Conservation (phyloP, 805 yeast species). For the Lipomyces yamadae region DNA sequence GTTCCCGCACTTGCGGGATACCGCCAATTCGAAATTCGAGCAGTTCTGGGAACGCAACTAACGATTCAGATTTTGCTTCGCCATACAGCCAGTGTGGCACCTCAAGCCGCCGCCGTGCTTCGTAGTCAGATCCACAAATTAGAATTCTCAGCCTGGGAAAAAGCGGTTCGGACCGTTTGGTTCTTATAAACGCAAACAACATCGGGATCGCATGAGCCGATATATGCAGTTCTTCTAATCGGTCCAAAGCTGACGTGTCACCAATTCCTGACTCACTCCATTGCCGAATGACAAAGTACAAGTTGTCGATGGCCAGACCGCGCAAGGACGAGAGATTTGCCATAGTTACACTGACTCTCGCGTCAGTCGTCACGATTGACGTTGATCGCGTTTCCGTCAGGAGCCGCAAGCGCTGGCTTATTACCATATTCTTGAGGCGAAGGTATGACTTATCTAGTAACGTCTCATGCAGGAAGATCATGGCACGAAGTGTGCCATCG, state of each 20-base stretch:
- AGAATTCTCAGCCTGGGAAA: constrained; percentile 25
- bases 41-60: constrained; percentile 29
- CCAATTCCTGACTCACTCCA: constrained; percentile 26
- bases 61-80: constrained; percentile 5
- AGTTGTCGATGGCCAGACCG: constrained; percentile 26
- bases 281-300: constrained; percentile 27
- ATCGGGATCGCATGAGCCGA: constrained; percentile 29
- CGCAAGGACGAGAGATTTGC: constrained; percentile 17
- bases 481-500: constrained; percentile 25
- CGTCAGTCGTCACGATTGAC: not conserved
- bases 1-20: constrained; percentile 1
- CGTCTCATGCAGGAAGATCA: constrained; percentile 30
- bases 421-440: constrained; percentile 15
- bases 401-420: constrained; percentile 3
- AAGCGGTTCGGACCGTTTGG: constrained; percentile 16
- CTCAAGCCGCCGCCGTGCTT: constrained; percentile 23
- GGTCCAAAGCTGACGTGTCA: constrained; percentile 15
- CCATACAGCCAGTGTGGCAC: constrained; percentile 33
- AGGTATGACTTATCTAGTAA: constrained; percentile 18
- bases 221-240: constrained; percentile 24
- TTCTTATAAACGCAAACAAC: constrained; percentile 28
- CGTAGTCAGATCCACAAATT: constrained; percentile 25
- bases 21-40: constrained; percentile 23
- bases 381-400: not conserved
- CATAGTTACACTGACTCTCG: not conserved